Conservation (phyloP, 768 basidiomycete genomes). For the Mycena epipterygia region DNA sequence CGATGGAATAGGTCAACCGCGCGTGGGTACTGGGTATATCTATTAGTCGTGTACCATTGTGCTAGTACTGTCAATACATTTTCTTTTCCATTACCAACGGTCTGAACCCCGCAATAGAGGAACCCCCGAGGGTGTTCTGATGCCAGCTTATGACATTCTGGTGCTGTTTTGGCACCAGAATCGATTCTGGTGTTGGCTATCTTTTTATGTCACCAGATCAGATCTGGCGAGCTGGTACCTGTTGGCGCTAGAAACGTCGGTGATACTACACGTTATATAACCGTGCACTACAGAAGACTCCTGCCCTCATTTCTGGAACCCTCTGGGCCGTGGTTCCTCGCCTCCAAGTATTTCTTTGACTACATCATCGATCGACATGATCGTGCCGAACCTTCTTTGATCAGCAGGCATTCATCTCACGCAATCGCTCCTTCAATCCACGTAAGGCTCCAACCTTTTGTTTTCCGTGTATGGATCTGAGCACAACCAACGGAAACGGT, state of each 20-base stretch:
- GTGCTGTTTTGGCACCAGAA: too few species aligned
- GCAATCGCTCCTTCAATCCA: conserved; percentile 2
- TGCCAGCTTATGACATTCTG: too few species aligned
- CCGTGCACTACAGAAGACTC: conserved; percentile 3
- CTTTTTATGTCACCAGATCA: too few species aligned
- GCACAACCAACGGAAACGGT: conserved; percentile 3
- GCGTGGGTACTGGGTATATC: too few species aligned
- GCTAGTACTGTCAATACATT: too few species aligned
- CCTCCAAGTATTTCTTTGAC: not conserved
- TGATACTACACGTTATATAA: conserved; percentile 11
- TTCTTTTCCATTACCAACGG: too few species aligned
- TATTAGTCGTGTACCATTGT: too few species aligned
- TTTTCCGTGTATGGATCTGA: conserved; percentile 5
- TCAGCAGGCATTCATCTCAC: conserved; percentile 21
- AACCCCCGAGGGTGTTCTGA: too few species aligned
- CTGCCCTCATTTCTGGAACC: not conserved
- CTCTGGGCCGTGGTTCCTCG: conserved; percentile 2
- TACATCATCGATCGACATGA: not conserved
- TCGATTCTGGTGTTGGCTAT: too few species aligned
- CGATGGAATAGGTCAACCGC: too few species aligned
- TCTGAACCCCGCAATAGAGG: too few species aligned
- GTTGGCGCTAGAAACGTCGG: conserved; percentile 13
- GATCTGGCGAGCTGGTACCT: too few species aligned
- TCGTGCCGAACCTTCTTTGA: conserved; percentile 9
- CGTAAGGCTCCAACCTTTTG: conserved; percentile 15